Conservation (phyloP, 2,329 filamentous ascomycete genomes). For the Talaromyces sp. region DNA sequence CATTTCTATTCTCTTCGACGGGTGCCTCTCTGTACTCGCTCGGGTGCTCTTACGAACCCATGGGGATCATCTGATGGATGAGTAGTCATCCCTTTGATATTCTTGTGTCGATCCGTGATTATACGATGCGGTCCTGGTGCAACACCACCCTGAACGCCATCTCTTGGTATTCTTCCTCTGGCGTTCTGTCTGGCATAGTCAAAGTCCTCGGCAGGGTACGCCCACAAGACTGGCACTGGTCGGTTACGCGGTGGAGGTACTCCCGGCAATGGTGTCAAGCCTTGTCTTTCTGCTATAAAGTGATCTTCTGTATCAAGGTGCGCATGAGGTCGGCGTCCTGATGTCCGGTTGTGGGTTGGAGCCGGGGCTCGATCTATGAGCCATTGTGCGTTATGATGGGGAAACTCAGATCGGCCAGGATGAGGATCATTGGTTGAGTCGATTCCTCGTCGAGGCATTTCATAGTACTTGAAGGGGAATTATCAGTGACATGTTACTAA, state of each 20-base stretch:
- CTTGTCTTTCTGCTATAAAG: not conserved
- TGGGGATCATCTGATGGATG: too few relatives aligned
- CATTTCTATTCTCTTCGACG: too few relatives aligned
- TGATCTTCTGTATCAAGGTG: not conserved
- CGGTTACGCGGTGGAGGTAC: not conserved
- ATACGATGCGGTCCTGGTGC: slow-evolving; percentile 22
- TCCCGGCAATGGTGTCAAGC: not conserved
- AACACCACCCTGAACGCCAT: not conserved
- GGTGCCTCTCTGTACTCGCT: too few relatives aligned
- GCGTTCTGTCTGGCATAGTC: not conserved
- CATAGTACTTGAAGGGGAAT: not conserved
- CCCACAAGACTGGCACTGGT: not conserved
- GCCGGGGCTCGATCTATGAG: not conserved
- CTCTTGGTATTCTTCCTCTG: not conserved
- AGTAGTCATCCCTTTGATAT: not conserved
- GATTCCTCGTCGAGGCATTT: not conserved
- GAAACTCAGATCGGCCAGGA: not conserved
- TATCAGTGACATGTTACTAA: not conserved
- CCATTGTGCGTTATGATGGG: not conserved
- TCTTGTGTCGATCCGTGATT: not conserved
- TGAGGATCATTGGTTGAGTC: not conserved
- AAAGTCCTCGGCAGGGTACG: not conserved
- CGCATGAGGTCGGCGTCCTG: not conserved
- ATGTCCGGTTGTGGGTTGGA: not conserved
- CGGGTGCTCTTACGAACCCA: too few relatives aligned